Evolutionary conservation across 129 eudicot genomes (phyloP), one percentile per base, ranked within the genome.

Genomic region (Flaveria bidentis): DNA sequence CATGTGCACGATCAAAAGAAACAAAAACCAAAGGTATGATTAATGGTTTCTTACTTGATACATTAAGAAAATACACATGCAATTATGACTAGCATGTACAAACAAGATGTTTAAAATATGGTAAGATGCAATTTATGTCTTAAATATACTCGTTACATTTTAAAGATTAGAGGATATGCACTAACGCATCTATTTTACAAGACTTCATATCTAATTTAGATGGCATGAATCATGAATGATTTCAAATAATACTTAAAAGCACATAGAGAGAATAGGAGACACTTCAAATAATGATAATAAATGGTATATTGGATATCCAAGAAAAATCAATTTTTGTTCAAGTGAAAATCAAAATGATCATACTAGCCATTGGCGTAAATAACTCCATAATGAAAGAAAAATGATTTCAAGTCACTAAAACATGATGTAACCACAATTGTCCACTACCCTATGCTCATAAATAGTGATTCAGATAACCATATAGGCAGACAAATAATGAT

Each of bases 391-490:
- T 6, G 2, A n/a, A 26, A 67, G 26, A 2, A 22, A 11, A 3
- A 18, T 16, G 15, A 39, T 36, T 16, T 33, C 71, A 39, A 46
- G 25, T 30, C 14, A 36, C 8, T 75, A 47, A 63, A 76, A 20
- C 45, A 50, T 22, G 30, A 53, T 23, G 33, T 53, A 39, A 39
- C 56, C 45, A 55, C n/a, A 22, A 15, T 39, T 41, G 41, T 11
- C 53, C 8, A n/a, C 28, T 26, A 49, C 33, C 71, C 22, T 17
- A 63, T 63, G 69, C 69, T 30, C 46, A 6, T 63, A 63, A 14
- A 28, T 51, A 76, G 71, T 28, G 41, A 52, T 65, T 66, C 73
- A 76, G 9, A 49, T 49, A 16, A 66, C 8, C 53, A 67, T 76
- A 76, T 42, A 12, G 17, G 57, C 55, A 64, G 44, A 66, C 5